Conservation (phyloP, 169 alveolate species). For the Cystoisospora suis region DNA sequence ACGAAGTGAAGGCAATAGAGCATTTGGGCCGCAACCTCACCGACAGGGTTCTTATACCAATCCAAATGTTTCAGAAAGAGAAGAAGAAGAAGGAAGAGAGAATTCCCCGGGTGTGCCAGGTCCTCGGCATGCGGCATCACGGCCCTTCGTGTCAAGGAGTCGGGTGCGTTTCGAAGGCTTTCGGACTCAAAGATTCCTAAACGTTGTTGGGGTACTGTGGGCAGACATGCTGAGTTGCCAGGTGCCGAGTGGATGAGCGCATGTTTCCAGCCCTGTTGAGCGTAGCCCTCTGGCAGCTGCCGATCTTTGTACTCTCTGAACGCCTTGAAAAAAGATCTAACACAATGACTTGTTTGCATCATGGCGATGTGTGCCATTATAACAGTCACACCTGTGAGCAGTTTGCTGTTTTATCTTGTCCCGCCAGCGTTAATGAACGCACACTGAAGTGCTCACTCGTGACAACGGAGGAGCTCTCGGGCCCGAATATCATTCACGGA, state of each 20-base stretch:
- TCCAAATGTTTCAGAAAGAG: slow-evolving; percentile 68
- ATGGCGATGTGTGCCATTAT: too few species aligned
- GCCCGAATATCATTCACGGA: slow-evolving; percentile 41
- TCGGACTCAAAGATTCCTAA: too few species aligned
- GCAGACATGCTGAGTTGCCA: too few species aligned
- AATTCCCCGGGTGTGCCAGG: slow-evolving; percentile 61
- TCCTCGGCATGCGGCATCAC: slow-evolving; percentile 34
- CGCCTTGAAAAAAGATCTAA: too few species aligned
- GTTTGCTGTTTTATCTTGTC: background rate
- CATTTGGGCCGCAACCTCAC: slow-evolving; percentile 49
- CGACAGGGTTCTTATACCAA: slow-evolving; percentile 72
- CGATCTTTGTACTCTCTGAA: too few species aligned
- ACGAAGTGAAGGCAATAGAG: background rate
- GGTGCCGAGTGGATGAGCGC: too few species aligned
- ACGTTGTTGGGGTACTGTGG: too few species aligned
- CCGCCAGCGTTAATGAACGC: slow-evolving; percentile 55
- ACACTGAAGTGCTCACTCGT: slow-evolving; percentile 60
- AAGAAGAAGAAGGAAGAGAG: background rate
- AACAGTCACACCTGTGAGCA: too few species aligned
- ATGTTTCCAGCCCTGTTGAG: too few species aligned
- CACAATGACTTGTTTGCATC: too few species aligned
- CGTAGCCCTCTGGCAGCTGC: too few species aligned
- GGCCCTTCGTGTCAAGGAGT: slow-evolving; percentile 49
- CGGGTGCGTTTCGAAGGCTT: too few species aligned
- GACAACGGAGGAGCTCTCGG: slow-evolving; percentile 71